These are phyloP conservation scores for Corylus heterophylla DNA, from an alignment of 306 rosid species.

Conservation along the genomic window DNA sequence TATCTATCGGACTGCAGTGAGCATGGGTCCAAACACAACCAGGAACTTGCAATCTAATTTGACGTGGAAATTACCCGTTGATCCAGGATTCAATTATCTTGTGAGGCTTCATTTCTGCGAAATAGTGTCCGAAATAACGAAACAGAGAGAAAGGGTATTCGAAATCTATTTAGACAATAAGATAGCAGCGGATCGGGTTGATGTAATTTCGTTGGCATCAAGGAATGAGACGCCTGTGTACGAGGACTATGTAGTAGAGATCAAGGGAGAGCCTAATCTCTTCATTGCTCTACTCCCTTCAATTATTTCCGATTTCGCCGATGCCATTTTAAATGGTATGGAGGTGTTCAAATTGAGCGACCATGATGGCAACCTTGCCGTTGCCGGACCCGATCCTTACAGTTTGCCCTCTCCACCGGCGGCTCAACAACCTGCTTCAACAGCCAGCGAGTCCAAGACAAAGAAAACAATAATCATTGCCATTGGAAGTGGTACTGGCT, in stretches of 20 bases:
- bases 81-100: slow-evolving; percentile 46
- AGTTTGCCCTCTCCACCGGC: too few relatives aligned
- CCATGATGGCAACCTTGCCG: slow-evolving; percentile 8
- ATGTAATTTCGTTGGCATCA: neutral
- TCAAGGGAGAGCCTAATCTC: neutral
- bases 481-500: neutral
- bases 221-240: neutral
- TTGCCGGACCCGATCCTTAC: neutral
- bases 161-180: neutral
- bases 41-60: slow-evolving; percentile 26
- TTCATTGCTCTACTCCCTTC: neutral
- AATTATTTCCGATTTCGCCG: neutral
- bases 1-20: slow-evolving; percentile 21
- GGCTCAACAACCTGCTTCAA: too few relatives aligned
- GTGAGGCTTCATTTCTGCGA: slow-evolving; percentile 39
- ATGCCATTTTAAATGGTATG: slow-evolving; percentile 29
- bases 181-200: neutral
- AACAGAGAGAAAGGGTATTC: fast-evolving
- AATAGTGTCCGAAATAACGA: neutral
- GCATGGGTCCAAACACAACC: neutral
- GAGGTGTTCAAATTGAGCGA: slow-evolving; percentile 33
- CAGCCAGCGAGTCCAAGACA: neutral
- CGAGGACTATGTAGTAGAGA: neutral
- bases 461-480: neutral
- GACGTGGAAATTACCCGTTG: slow-evolving; percentile 40